Evolutionary conservation across 306 rosid species (phyloP), one percentile per base, ranked within the genome.

Genomic region (Nissolia schottii): DNA sequence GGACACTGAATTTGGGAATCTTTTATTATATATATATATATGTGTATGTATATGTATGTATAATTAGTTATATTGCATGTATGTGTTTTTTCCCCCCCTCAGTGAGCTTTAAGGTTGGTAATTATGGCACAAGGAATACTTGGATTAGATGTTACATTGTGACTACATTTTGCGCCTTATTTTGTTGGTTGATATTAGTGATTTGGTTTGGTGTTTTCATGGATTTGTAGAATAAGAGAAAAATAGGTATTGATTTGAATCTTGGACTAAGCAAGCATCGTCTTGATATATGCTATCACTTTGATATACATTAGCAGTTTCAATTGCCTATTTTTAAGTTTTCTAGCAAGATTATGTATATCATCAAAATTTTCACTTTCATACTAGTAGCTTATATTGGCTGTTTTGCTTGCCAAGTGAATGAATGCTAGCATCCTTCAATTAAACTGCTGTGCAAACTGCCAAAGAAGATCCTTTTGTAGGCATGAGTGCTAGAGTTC

Each of bases 31-130:
- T n/a, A n/a, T n/a, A n/a, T n/a, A n/a, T n/a, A n/a, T n/a, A n/a
- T n/a, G n/a, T n/a, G n/a, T n/a, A n/a, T n/a, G n/a, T n/a, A n/a
- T n/a, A n/a, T n/a, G n/a, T n/a, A n/a, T n/a, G n/a, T n/a, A n/a
- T n/a, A n/a, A n/a, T n/a, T n/a, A n/a, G n/a, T 58, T 58, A 51
- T 45, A 15, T 60, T 43, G 31, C 73, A 41, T 22, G n/a, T 51
- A 14, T 32, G 24, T 24, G 24, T 10, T 37, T 37, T 37, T 37
- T 37, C 43, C 41, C 43, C 43, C 3, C 43, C 59, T 74, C 24
- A 19, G 8, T 51, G 67, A 66, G 74, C 29, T 49, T 45, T 55
- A 59, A 65, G 64, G 13, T 24, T 73, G 64, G 48, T 58, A 27
- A 73, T 48, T 40, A 28, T 35, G 37, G 22, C 37, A 25, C 29